Conservation (phyloP, 139 green algal genomes). For the Coelastrella sp. region DNA sequence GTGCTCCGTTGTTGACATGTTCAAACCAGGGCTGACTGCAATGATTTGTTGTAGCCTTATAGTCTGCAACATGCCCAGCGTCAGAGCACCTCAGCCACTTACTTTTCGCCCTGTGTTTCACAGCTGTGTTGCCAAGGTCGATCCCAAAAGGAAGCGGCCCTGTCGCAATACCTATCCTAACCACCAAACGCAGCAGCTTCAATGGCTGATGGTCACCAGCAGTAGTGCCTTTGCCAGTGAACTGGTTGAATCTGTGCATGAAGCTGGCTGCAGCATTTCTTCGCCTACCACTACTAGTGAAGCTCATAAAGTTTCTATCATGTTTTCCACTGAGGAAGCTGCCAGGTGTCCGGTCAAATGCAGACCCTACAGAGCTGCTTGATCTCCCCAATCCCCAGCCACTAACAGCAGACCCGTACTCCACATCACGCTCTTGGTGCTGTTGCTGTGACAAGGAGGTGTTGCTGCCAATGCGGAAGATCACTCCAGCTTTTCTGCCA, state of each 20-base stretch:
- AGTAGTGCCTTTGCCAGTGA: neutral
- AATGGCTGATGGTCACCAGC: neutral
- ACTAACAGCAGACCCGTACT: neutral
- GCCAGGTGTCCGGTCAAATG: neutral
- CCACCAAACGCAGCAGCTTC: slow-evolving; percentile 34
- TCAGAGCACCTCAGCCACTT: no score
- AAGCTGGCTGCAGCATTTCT: neutral
- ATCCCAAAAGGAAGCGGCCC: slow-evolving; percentile 19
- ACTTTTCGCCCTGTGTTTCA: slow-evolving; percentile 40
- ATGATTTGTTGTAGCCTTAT: no score
- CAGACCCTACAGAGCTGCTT: neutral
- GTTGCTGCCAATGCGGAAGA: neutral
- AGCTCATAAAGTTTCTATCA: neutral
- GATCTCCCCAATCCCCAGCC: neutral
- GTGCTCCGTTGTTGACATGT: neutral
- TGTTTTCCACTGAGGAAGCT: neutral
- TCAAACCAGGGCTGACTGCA: neutral
- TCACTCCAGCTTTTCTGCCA: no score
- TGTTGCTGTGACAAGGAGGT: neutral
- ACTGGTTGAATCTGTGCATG: neutral
- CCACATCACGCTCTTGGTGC: neutral
- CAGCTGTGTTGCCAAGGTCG: neutral
- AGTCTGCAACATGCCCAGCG: no score
- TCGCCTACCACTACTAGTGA: neutral
- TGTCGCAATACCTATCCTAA: slow-evolving; percentile 32